Evolutionary conservation across 2,329 filamentous ascomycete species (phyloP).

Genomic region (Xylariaceae sp.): DNA sequence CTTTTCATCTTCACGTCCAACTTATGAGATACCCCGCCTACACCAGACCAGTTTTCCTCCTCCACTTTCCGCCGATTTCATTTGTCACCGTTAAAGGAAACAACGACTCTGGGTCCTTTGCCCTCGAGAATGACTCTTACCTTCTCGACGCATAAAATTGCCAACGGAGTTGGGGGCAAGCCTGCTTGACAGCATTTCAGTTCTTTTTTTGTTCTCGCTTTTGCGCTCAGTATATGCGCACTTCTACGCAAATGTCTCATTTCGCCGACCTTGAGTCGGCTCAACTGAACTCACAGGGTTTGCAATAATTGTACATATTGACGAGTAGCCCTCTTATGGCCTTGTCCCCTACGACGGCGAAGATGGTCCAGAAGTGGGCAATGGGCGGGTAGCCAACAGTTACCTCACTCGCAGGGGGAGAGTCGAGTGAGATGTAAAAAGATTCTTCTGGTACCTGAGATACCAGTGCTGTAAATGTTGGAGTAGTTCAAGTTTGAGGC

Average conservation of each 20-base stretch:
- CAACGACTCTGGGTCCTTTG: slow-evolving; percentile 7
- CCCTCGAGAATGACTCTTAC: slow-evolving; percentile 7
- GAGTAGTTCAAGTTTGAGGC: no score
- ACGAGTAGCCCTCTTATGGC: background rate
- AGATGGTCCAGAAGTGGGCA: background rate
- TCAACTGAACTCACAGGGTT: background rate
- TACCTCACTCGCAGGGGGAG: no score
- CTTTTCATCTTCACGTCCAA: slow-evolving; percentile 13
- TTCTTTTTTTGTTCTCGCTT: slow-evolving; percentile 15
- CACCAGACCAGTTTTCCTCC: background rate
- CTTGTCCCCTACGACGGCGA: background rate
- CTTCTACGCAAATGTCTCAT: background rate
- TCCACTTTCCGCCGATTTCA: no score
- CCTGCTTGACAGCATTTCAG: slow-evolving; percentile 22
- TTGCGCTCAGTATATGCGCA: background rate
- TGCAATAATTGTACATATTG: background rate
- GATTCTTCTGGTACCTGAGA: no score
- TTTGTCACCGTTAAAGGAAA: no score
- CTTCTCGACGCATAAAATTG: slow-evolving; percentile 2
- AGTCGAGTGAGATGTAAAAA: no score
- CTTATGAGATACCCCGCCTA: slow-evolving; percentile 5
- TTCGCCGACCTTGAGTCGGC: background rate
- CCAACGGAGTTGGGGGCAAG: slow-evolving; percentile 2
- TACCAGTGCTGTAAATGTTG: no score
- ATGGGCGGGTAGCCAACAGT: background rate